Base-by-base conservation (phyloP, 1,284 basidiomycete species). In the Microstroma glucosiphilum region DNA sequence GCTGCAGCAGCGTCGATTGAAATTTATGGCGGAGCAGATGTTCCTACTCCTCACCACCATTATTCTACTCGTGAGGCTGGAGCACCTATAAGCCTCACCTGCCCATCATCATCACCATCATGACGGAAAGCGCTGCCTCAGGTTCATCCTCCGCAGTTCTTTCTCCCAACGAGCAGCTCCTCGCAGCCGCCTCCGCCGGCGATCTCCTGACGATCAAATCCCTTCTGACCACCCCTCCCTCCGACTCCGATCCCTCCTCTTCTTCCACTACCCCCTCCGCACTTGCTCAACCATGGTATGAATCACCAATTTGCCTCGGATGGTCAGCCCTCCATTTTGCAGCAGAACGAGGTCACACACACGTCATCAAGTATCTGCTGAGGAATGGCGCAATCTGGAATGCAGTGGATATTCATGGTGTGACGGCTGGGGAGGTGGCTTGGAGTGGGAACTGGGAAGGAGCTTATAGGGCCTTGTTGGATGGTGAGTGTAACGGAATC, bases 341-440 rank as follows among this genome's bases (percentile, higher is more conserved):
- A 1, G 90, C 89, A 0, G 91, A 89, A 69, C 80, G 84, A 41
- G 86, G 88, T 64, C 84, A 89, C 68, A 79, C 83, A 1, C 82
- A 84, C 9, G 80, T 92, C 6, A 82, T 90, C 8, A 83, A 84
- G 61, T 75, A 85, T 3, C 82, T 97, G 49, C 82, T 98, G 37
- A 82, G 86, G n/a, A 83, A 86, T 59, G 92, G 94, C 1, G 92
- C 91, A 0, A 78, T 92, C 0, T 98, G 94, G 94, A 96, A 96
- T 79, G 85, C 89, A 19, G 75, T 78, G 9, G 77, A 79, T 53
- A 55, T 58, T 0, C 60, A 73, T 15, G 76, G 77, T 7, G 57
- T 61, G 17, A 77, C 77, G 2, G 75, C 77, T 6, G 77, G 70
- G 0, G 73, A 79, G 49, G 63, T 78, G 1, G 77, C 77, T 1